These are phyloP conservation scores for Microbotryomycetes sp. DNA, from an alignment of 1,284 basidiomycete genomes.

Conservation along the genomic window DNA sequence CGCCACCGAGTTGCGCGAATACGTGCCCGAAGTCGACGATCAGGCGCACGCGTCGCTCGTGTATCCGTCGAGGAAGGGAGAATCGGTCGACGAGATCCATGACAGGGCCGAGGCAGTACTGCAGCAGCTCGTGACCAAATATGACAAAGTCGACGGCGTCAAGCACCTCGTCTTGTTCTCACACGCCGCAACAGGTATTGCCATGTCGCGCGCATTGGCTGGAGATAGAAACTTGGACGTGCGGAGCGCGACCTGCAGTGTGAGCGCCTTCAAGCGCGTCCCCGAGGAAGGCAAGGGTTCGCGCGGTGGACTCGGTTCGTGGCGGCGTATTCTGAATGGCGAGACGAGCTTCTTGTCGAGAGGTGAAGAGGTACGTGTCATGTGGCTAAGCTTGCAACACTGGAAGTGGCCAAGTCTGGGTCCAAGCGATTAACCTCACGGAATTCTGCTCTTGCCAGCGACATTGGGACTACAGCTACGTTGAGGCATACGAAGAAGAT, in stretches of 20 bases:
- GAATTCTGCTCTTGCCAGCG: not conserved
- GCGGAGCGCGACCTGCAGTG: conserved; percentile 19
- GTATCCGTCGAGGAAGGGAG: conserved; percentile 59
- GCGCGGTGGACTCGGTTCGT: not conserved
- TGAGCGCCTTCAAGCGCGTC: conserved; percentile 11
- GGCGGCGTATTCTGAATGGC: conserved; percentile 21
- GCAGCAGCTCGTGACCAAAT: conserved; percentile 49
- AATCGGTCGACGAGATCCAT: conserved; percentile 58
- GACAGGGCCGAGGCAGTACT: conserved; percentile 54
- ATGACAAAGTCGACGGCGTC: conserved; percentile 43
- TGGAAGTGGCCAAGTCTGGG: not conserved
- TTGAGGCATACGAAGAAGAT: conserved; percentile 27
- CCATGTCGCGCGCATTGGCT: conserved; percentile 56
- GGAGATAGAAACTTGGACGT: conserved; percentile 41
- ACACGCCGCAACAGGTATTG: conserved; percentile 71
- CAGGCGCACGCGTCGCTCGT: conserved; percentile 58
- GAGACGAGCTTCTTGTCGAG: conserved; percentile 15
- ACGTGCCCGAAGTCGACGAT: conserved; percentile 56
- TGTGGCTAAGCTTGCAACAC: not conserved
- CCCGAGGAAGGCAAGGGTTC: not conserved
- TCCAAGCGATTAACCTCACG: not conserved
- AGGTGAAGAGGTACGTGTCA: conserved; percentile 20
- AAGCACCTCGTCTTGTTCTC: conserved; percentile 58
- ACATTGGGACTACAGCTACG: conserved; percentile 29
- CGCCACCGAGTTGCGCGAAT: conserved; percentile 49